Conservation (phyloP, 352 stramenopile genomes). For the Globisporangium alternatum region DNA sequence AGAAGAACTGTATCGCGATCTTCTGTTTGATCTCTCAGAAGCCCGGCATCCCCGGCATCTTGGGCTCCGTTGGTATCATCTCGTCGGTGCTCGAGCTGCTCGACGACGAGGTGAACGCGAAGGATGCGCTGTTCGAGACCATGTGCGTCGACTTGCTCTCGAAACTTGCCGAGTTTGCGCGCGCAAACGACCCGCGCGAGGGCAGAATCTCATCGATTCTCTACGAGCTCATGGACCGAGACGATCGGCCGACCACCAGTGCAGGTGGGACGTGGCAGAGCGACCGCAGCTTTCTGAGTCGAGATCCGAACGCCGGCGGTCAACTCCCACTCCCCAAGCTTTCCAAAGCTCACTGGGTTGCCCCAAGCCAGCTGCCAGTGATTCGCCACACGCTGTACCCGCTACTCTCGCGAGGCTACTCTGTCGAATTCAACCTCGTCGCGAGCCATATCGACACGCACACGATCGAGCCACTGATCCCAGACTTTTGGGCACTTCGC, state of each 20-base stretch:
- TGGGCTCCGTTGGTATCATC: constrained; percentile 59
- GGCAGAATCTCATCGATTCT: constrained; percentile 52
- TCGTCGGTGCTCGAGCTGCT: constrained; percentile 53
- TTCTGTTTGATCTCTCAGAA: constrained; percentile 61
- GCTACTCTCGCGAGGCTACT: constrained; percentile 40
- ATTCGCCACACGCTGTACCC: constrained; percentile 32
- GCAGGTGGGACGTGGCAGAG: constrained; percentile 39
- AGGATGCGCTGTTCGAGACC: constrained; percentile 35
- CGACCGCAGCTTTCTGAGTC: constrained; percentile 54
- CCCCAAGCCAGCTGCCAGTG: constrained; percentile 19
- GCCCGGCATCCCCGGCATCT: constrained; percentile 31
- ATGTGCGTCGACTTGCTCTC: constrained; percentile 74
- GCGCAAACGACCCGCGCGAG: constrained; percentile 47
- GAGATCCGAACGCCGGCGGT: constrained; percentile 7
- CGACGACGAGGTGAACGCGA: constrained; percentile 23
- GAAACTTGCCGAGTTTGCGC: constrained; percentile 56
- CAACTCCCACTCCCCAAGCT: constrained; percentile 30
- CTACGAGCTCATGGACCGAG: constrained; percentile 54
- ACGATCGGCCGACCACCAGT: constrained; percentile 22
- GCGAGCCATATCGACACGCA: constrained; percentile 53
- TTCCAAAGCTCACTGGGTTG: constrained; percentile 27
- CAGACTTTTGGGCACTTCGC: constrained; percentile 24
- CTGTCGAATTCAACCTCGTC: constrained; percentile 49
- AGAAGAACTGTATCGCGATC: constrained; percentile 67
- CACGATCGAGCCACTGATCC: constrained; percentile 54